phyloP scores from a whole-genome alignment of 306 rosid genomes.

The Cajanus cajan region DNA sequence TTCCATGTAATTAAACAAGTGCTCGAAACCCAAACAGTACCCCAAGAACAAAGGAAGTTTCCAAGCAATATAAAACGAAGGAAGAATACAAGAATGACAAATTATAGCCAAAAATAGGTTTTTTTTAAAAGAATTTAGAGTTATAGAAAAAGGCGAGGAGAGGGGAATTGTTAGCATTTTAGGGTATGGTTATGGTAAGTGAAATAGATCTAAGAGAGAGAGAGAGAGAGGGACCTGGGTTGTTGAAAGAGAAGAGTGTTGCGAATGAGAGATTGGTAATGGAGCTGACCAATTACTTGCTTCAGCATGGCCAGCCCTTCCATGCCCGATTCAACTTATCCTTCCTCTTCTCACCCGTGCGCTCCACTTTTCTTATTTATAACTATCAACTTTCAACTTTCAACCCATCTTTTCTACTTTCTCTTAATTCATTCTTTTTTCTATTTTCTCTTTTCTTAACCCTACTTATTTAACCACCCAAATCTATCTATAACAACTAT shows the following conservation, averaged over 20 bases:
- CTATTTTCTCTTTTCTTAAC: no score
- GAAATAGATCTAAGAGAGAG: conserved; percentile 21
- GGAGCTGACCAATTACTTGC: conserved; percentile 75
- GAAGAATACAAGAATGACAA: background rate
- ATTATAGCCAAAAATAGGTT: background rate
- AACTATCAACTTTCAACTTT: no score
- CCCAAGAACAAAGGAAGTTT: background rate
- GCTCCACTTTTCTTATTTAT: no score
- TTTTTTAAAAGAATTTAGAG: background rate
- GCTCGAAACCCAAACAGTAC: background rate
- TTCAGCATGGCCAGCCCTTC: conserved; percentile 81
- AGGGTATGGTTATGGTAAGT: no score
- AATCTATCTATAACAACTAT: no score
- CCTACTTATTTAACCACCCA: no score
- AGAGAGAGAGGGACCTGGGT: conserved; percentile 44
- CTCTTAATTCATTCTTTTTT: no score
- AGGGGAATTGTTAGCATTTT: no score
- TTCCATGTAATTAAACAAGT: background rate
- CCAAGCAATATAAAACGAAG: background rate
- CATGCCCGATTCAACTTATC: conserved; percentile 37
- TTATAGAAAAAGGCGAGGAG: background rate
- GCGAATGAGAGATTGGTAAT: no score
- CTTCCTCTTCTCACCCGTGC: background rate
- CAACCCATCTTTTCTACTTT: no score
- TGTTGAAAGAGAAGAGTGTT: conserved; percentile 39